These are phyloP conservation scores for Pelargonium nanum DNA, from an alignment of 345 rosid species.

Conservation along the genomic window DNA sequence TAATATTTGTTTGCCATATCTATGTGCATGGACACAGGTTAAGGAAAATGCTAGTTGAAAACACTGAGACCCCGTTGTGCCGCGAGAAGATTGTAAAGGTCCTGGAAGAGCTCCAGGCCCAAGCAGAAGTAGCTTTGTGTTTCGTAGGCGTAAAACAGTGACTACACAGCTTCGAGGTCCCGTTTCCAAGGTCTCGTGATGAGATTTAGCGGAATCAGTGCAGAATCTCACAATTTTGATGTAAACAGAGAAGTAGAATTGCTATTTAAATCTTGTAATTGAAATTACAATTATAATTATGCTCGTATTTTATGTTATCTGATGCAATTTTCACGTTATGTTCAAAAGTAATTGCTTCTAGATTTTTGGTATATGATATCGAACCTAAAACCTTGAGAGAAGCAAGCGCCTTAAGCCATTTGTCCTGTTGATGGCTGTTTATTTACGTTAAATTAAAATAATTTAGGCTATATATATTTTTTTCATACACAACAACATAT, in stretches of 20 bases:
- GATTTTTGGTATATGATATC: too few species aligned
- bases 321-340: too few species aligned
- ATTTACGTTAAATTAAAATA: too few species aligned
- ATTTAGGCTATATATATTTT: too few species aligned
- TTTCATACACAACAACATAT: too few species aligned
- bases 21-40: conserved; percentile 39
- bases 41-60: conserved; percentile 62
- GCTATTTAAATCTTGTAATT: neutral
- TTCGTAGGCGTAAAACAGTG: conserved; percentile 69
- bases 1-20: conserved; percentile 6
- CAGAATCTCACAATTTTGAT: neutral
- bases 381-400: too few species aligned
- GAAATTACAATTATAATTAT: too few species aligned
- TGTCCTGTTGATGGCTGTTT: too few species aligned
- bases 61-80: conserved; percentile 28
- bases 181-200: neutral
- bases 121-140: conserved; percentile 95
- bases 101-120: conserved; percentile 85
- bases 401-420: too few species aligned
- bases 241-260: neutral
- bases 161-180: neutral
- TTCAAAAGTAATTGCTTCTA: too few species aligned
- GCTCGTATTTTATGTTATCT: neutral
- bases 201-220: neutral
- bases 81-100: conserved; percentile 73